Percentiles rank a stretch among this genome's conserved stretches.
Conservation (phyloP, 176 grass and related monocot species). For the Dendrocalamus sinicus region DNA sequence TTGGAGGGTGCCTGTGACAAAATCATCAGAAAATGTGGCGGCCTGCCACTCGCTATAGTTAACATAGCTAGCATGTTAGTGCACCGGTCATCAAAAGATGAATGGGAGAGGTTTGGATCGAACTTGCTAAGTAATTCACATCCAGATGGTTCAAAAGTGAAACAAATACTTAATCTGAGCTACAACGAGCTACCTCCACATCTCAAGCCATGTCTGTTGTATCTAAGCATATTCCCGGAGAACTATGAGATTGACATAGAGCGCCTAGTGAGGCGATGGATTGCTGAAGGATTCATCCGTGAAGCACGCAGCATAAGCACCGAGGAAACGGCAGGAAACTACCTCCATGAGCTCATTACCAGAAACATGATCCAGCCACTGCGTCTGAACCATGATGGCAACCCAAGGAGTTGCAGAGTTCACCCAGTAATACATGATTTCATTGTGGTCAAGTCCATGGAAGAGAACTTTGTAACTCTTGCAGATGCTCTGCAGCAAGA, state of each 20-base stretch:
- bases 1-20: not conserved
- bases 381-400: constrained; percentile 14
- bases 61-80: constrained; percentile 24
- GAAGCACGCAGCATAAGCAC: not conserved
- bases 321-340: constrained; percentile 36
- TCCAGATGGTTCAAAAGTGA: constrained; percentile 1
- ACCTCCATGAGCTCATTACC: constrained; percentile 45
- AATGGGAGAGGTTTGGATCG: constrained; percentile 28
- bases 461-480: constrained; percentile 54
- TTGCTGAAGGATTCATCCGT: constrained; percentile 46
- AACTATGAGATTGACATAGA: constrained; percentile 33
- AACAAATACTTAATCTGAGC: constrained; percentile 50
- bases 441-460: constrained; percentile 46
- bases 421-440: constrained; percentile 55
- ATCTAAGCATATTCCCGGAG: constrained; percentile 50
- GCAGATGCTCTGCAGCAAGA: constrained; percentile 29
- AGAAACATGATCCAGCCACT: constrained; percentile 43
- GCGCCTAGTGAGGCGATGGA: constrained; percentile 44
- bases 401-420: constrained; percentile 25
- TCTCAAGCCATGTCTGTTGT: constrained; percentile 52
- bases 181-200: constrained; percentile 42
- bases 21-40: constrained; percentile 32
- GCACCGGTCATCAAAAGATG: constrained; percentile 23
- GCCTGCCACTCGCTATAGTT: constrained; percentile 48
- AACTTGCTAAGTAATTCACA: not conserved